Conservation (phyloP, 1,139 yeast genomes). For the Wickerhamomyces sp. region DNA sequence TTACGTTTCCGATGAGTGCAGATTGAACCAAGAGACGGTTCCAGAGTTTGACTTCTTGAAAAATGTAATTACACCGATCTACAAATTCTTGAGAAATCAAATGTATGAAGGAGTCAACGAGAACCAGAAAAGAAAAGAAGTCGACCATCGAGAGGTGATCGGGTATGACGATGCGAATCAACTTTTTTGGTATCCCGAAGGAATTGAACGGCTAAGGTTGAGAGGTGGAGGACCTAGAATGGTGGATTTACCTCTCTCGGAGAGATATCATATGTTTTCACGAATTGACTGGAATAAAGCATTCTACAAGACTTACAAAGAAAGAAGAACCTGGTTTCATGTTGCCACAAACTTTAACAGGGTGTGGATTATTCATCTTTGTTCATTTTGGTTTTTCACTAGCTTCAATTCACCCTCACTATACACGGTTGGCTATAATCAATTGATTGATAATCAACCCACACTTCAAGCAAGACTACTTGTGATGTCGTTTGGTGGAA, state of each 20-base stretch:
- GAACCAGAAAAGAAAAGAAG: slow-evolving; percentile 42
- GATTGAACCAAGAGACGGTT: neutral
- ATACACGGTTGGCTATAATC: slow-evolving; percentile 59
- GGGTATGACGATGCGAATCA: slow-evolving; percentile 90
- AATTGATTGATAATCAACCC: slow-evolving; percentile 58
- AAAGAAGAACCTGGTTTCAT: slow-evolving; percentile 76
- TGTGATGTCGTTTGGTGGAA: slow-evolving; percentile 67
- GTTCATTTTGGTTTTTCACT: slow-evolving; percentile 80
- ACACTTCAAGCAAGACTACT: slow-evolving; percentile 57
- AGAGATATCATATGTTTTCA: slow-evolving; percentile 44
- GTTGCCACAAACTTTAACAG: slow-evolving; percentile 71
- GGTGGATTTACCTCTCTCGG: slow-evolving; percentile 36
- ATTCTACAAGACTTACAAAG: slow-evolving; percentile 69
- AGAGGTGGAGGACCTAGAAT: slow-evolving; percentile 36
- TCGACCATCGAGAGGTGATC: slow-evolving; percentile 65
- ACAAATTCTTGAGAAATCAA: slow-evolving; percentile 55
- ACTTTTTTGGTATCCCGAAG: slow-evolving; percentile 73
- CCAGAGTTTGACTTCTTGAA: slow-evolving; percentile 48
- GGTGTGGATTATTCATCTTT: slow-evolving; percentile 76
- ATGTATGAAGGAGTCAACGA: slow-evolving; percentile 35
- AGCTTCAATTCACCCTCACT: slow-evolving; percentile 72
- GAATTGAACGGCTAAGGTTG: slow-evolving; percentile 45
- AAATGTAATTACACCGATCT: slow-evolving; percentile 70
- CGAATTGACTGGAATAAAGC: slow-evolving; percentile 57
- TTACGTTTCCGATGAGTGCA: slow-evolving; percentile 12